Evolutionary conservation across 2,329 filamentous ascomycete species (phyloP), one percentile per base, ranked within the genome.

Genomic region (Akanthomyces muscarius): DNA sequence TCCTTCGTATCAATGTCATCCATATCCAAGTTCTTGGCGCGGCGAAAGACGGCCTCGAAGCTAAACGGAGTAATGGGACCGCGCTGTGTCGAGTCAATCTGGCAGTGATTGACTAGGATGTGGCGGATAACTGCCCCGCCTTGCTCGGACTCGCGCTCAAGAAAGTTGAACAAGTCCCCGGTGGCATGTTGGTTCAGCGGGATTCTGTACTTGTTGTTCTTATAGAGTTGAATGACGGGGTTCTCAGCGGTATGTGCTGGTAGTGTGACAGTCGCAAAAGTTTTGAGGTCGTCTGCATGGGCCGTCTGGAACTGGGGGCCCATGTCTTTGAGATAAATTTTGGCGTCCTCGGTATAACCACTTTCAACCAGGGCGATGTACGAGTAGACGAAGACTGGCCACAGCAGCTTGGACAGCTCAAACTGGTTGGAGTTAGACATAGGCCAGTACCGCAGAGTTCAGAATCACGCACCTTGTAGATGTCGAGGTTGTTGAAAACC

Each of bases 371-470:
- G 84, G 63, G 91, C 88, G 30, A 99, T 80, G 72, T 90, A 97
- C 0, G 91, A 95, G 75, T 99, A 96, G 57, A 98, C 90, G 71
- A 97, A 98, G 0, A 96, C 79, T 0, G 95, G 95, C 92, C 95
- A 99, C 18, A 97, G 78, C 4, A 98, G 81, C 68, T 96, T 92
- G 64, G 86, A 84, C 3, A 99, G 81, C 77, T 99, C 95, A 51
- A 94, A 92, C 86, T 93, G 66, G 14, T 64, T 13, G 51, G 2
- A n/a, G 56, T 71, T 42, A 74, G 67, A 47, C n/a, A 44, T 36
- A 62, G 50, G 4, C 63, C 68, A 47, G 70, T 38, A 45, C 42
- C 5, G 21, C 0, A 53, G 38, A 36, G 38, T 23, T 16, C 23
- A 23, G 16, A 4, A 65, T 77, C 69, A 75, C 33, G 33, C 33